These are phyloP conservation scores for Silene coronaria DNA, from an alignment of 179 eudicot species.

Conservation along the genomic window DNA sequence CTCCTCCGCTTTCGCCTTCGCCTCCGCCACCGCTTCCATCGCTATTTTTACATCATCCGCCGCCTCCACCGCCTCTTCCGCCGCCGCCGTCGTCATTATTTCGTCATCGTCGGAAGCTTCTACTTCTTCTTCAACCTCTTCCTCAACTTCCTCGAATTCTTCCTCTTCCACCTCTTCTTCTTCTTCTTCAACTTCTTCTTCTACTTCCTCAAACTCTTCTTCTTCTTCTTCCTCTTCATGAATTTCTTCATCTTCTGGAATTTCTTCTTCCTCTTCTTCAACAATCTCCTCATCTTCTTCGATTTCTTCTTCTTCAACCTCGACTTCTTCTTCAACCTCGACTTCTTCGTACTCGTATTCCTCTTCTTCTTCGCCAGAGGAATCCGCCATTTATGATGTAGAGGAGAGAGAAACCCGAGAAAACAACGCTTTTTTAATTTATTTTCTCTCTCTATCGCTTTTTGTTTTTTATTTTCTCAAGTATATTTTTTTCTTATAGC, in stretches of 20 bases:
- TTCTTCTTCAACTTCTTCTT: conserved; percentile 21
- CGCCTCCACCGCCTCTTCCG: neutral
- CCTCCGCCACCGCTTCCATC: neutral
- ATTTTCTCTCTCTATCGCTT: neutral
- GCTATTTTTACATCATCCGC: neutral
- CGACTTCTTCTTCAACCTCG: conserved; percentile 21
- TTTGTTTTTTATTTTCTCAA: neutral
- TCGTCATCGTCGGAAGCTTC: conserved; percentile 8
- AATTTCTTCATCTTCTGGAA: conserved; percentile 1
- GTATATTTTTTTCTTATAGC: neutral
- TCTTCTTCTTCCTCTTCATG: conserved; percentile 13
- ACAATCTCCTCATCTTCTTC: conserved; percentile 1
- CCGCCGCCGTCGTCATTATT: neutral
- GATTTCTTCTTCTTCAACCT: conserved; percentile 10
- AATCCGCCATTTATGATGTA: conserved; percentile 24
- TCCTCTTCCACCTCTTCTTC: conserved; percentile 14
- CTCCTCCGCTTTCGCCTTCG: neutral
- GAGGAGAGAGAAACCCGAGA: neutral
- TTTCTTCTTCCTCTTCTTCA: conserved; percentile 5
- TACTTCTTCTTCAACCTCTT: conserved; percentile 14
- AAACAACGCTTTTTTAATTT: neutral
- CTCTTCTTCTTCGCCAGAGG: conserved; percentile 21
- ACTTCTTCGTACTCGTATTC: conserved; percentile 23
- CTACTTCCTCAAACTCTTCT: conserved; percentile 15
- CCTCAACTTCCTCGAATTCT: conserved; percentile 7